Evolutionary conservation across 169 alveolate genomes (phyloP).

Genomic region (Plasmodium gonderi): DNA sequence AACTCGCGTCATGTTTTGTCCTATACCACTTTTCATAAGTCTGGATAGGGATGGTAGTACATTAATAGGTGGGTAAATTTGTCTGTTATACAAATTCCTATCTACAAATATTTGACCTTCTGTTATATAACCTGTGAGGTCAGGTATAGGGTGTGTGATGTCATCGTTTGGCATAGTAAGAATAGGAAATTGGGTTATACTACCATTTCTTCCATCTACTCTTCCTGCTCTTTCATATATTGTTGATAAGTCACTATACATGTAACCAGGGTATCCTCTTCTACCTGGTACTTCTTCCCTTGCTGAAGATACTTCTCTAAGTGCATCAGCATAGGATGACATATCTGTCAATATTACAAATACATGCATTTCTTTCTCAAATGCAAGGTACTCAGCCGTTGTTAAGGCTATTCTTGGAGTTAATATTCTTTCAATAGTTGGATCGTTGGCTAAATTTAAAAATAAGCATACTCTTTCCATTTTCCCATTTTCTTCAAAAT

Average conservation of each 20-base stretch:
- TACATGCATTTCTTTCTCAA: constrained; percentile 98
- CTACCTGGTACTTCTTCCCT: constrained; percentile 99
- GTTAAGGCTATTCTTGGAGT: constrained; percentile 99
- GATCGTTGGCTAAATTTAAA: constrained; percentile 99
- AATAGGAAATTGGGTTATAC: constrained; percentile 99
- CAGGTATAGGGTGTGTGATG: constrained; percentile 99
- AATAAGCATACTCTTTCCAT: constrained; percentile 99
- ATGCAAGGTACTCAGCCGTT: constrained; percentile 99
- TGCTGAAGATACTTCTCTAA: constrained; percentile 99
- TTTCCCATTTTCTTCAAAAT: constrained; percentile 99
- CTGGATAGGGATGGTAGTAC: constrained; percentile 99
- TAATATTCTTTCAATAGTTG: constrained; percentile 98
- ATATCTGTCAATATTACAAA: constrained; percentile 99
- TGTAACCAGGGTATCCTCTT: constrained; percentile 99
- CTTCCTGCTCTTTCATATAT: constrained; percentile 99
- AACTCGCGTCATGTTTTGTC: constrained; percentile 98
- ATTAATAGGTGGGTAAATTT: constrained; percentile 97
- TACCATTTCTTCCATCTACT: constrained; percentile 96
- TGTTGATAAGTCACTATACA: constrained; percentile 99
- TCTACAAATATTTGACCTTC: constrained; percentile 99
- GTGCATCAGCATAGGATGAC: constrained; percentile 99
- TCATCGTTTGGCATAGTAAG: constrained; percentile 99
- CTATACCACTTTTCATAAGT: constrained; percentile 99
- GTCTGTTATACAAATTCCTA: constrained; percentile 96
- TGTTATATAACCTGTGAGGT: constrained; percentile 98